Percentiles rank a stretch among this genome's conserved stretches.
phyloP scores from a whole-genome alignment of 2,329 filamentous ascomycete genomes.

The Talaromyces sp. region DNA sequence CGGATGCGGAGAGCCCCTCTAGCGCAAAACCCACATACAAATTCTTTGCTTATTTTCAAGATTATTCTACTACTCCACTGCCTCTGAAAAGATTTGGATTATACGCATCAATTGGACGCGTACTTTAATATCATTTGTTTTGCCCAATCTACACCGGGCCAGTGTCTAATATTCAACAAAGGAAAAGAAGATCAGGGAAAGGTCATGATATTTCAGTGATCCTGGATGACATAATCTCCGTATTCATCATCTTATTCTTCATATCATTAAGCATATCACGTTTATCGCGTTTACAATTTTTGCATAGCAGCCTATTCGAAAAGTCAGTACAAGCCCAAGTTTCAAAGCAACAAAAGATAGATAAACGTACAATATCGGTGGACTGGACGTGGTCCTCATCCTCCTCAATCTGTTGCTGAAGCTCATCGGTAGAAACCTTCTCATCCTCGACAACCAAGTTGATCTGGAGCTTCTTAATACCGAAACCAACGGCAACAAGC shows the following conservation, averaged over 20 bases:
- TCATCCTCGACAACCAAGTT: constrained; percentile 97
- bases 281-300: constrained; percentile 68
- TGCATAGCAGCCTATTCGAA: constrained; percentile 67
- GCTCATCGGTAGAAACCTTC: constrained; percentile 82
- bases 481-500: constrained; percentile 86
- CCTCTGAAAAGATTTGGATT: background rate
- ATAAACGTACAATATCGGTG: constrained; percentile 67
- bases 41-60: background rate
- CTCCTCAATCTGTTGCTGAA: constrained; percentile 79
- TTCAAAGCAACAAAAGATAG: background rate
- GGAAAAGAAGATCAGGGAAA: constrained; percentile 13
- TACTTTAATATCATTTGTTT: background rate
- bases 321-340: constrained; percentile 19
- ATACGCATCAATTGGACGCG: background rate
- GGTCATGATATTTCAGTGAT: constrained; percentile 35
- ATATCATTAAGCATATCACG: constrained; percentile 23
- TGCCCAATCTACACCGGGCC: constrained; percentile 10
- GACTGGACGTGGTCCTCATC: constrained; percentile 97
- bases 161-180: constrained; percentile 14
- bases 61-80: background rate
- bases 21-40: constrained; percentile 7
- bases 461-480: constrained; percentile 99
- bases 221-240: constrained; percentile 33
- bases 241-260: constrained; percentile 26
- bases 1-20: constrained; percentile 9